phyloP scores from a whole-genome alignment of 2,329 filamentous ascomycete species.

The Fusarium sp. region DNA sequence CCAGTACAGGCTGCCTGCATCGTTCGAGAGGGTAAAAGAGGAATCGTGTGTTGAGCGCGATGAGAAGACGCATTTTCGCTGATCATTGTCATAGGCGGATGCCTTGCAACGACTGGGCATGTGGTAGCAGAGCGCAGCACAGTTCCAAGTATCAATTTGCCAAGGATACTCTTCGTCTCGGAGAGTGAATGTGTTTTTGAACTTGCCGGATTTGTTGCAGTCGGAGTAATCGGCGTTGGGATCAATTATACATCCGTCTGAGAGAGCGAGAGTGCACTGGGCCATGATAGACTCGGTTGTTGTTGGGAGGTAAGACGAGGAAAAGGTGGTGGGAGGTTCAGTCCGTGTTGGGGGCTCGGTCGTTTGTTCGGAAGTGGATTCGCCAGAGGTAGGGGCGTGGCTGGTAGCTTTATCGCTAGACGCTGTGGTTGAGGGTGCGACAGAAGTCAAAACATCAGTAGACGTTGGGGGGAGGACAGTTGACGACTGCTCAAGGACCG shows the following conservation, averaged over 20 bases:
- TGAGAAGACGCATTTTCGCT: constrained; percentile 12
- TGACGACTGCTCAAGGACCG: background rate
- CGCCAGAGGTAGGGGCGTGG: background rate
- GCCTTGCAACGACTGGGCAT: constrained; percentile 24
- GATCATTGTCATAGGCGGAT: background rate
- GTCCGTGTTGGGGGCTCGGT: background rate
- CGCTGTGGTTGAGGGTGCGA: background rate
- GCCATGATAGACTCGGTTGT: constrained; percentile 14
- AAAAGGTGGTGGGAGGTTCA: background rate
- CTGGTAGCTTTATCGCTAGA: background rate
- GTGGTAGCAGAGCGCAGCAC: constrained; percentile 13
- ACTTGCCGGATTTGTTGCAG: background rate
- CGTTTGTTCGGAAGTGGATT: background rate
- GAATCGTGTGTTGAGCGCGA: background rate
- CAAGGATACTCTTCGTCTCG: constrained; percentile 11
- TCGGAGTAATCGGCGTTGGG: background rate
- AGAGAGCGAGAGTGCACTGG: constrained; percentile 19
- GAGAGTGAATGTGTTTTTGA: background rate
- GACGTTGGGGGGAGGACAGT: fast-evolving
- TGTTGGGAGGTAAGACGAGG: background rate
- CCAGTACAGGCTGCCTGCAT: background rate
- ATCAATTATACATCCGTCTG: constrained; percentile 5
- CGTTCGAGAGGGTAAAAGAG: background rate
- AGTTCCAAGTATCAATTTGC: constrained; percentile 2
- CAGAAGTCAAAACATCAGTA: background rate